Base-by-base conservation (phyloP, 352 stramenopile genomes). In the Discostella stelligera region DNA sequence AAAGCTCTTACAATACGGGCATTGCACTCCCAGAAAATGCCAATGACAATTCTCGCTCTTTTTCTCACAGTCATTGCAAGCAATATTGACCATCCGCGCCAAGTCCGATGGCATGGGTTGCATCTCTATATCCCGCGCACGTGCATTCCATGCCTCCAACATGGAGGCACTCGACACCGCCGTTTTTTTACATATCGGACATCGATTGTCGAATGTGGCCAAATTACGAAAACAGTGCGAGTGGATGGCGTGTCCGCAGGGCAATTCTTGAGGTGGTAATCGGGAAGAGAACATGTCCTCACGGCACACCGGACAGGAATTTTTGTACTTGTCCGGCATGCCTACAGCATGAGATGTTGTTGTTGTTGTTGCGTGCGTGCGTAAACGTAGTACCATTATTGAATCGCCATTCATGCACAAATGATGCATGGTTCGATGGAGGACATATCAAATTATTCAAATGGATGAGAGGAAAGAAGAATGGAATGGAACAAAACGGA, bases 151-250 rank as follows among this genome's bases (percentile, higher is more conserved):
- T 3, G 84, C 89, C 18, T 76, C 59, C 49, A 74, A 66, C 84
- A 90, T 92, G 76, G 80, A 72, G 64, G 90, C 84, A 1, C 71
- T 66, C 18, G 82, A 89, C 72, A 90, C 82, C n/a, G 80, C 84
- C 3, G 86, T 91, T 68, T 89, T 90, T 79, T 92, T 92, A 60
- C 86, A 92, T 5, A 92, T 77, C 3, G 86, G 86, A 65, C 86
- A 92, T 18, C 86, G 71, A 13, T 68, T 84, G 72, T 92, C 86
- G 53, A 86, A 79, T 1, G 64, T 71, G 10, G 84, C 82, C 21
- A 92, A 74, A 61, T 89, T 70, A 58, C 77, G 73, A 52, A 90
- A 91, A 66, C 86, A 92, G 60, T 90, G 65, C 84, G 83, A 90
- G 77, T 91, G 86, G 65, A 92, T 92, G 18, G 82, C 84, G 66